Base-by-base conservation (phyloP, 1,284 basidiomycete genomes). In the Fomitopsis schrenkii region DNA sequence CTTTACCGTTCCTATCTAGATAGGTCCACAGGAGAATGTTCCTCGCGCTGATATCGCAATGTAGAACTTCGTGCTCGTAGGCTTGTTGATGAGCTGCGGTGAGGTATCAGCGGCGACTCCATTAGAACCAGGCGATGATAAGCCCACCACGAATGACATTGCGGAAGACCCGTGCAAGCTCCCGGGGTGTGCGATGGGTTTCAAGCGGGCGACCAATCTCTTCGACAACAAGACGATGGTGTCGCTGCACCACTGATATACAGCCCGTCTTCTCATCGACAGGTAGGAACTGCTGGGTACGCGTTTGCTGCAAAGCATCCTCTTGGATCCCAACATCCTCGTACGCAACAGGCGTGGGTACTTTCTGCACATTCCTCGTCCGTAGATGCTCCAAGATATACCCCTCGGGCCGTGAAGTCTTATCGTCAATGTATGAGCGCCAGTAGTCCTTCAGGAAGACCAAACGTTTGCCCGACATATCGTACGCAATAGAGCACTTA, bases 161-260 rank as follows among this genome's bases (percentile, higher is more conserved):
- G 15, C 10, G 33, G 7, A 63, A 26, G 4, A 26, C 50, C 28
- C 35, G 33, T 12, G 55, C 52, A 5, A 63, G 35, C 57, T 60
- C 50, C 9, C 12, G 38, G 2, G 38, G 14, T 30, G 45, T 30
- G n/a, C 22, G 44, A 48, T 58, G 58, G 10, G 35, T 30, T 35
- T 55, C 44, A 12, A 63, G 52, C n/a, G 55, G 59, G 15, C 59
- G 48, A 8, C 62, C 50, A n/a, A 60, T 46, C 26, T 60, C 59
- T 22, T 48, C 45, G 17, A 63, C 36, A 17, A 63, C 59, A 14
- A 63, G 35, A 2, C 62, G 59, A 17, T 42, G 48, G 45, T 63
- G 62, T 19, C 36, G 36, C 5, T 33, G 55, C 4, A 15, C 14
- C 3, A 30, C n/a, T 8, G 26, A 14, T 15, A 8, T 30, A 33